These are phyloP conservation scores for Tetradesmus lagerheimii DNA, from an alignment of 139 green algal genomes.

Conservation along the genomic window DNA sequence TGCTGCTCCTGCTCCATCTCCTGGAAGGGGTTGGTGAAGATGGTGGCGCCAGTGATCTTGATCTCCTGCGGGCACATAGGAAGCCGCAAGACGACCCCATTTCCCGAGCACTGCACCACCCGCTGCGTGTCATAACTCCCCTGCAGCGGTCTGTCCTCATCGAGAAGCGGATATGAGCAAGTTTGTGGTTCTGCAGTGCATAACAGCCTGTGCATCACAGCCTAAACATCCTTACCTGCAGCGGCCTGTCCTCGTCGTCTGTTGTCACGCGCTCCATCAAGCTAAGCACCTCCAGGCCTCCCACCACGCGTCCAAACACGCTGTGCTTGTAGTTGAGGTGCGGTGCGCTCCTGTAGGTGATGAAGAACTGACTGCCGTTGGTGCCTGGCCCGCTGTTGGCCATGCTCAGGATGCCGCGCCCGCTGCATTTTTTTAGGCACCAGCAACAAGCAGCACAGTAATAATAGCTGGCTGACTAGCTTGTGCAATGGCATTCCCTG, in stretches of 20 bases:
- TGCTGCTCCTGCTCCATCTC: constrained; percentile 86
- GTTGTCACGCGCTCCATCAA: constrained; percentile 89
- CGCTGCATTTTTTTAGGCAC: constrained; percentile 16
- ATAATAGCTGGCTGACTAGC: too few species aligned
- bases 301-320: constrained; percentile 76
- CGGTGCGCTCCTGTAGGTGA: constrained; percentile 74
- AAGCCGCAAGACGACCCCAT: too few species aligned
- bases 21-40: constrained; percentile 97
- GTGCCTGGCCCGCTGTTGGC: constrained; percentile 89
- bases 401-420: constrained; percentile 94
- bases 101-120: too few species aligned
- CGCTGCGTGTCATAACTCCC: neutral
- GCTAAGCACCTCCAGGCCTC: constrained; percentile 87
- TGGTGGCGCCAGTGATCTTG: constrained; percentile 76
- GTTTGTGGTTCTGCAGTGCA: too few species aligned
- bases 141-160: neutral
- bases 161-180: too few species aligned
- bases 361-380: constrained; percentile 87
- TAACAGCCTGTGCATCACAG: too few species aligned
- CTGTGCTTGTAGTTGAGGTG: constrained; percentile 97
- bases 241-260: constrained; percentile 89
- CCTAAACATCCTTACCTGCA: too few species aligned
- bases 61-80: constrained; percentile 64
- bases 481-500: too few species aligned
- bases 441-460: neutral